Conservation (phyloP, 768 basidiomycete species). For the Floccularia luteovirens region DNA sequence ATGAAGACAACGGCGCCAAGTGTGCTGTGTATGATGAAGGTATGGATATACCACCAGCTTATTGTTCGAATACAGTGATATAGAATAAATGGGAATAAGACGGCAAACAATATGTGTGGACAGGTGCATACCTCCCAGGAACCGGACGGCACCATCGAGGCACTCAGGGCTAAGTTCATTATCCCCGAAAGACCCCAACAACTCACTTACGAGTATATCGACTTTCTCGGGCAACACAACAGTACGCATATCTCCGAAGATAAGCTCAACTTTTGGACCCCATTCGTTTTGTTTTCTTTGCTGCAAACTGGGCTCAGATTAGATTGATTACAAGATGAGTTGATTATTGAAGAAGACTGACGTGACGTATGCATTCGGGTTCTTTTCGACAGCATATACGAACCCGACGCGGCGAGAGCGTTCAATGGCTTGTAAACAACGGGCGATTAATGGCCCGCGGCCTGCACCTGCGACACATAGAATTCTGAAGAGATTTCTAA, state of each 20-base stretch:
- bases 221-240: slow-evolving; percentile 79
- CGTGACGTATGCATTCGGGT: slow-evolving; percentile 94
- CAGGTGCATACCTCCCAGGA: slow-evolving; percentile 87
- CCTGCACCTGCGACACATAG: slow-evolving; percentile 95
- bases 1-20: slow-evolving; percentile 89
- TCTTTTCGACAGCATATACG: slow-evolving; percentile 93
- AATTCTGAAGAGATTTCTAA: slow-evolving; percentile 37
- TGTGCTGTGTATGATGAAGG: slow-evolving; percentile 95
- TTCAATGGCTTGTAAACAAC: slow-evolving; percentile 71
- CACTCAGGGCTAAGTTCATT: slow-evolving; percentile 99
- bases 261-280: slow-evolving; percentile 67
- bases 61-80: neutral
- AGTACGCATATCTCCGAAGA: slow-evolving; percentile 94
- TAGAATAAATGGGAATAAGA: neutral
- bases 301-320: slow-evolving; percentile 56
- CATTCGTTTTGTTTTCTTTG: slow-evolving; percentile 77
- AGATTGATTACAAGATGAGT: slow-evolving; percentile 6
- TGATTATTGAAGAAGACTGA: slow-evolving; percentile 31
- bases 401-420: slow-evolving; percentile 53
- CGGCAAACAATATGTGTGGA: too few relatives aligned
- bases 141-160: slow-evolving; percentile 90
- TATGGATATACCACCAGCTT: slow-evolving; percentile 92
- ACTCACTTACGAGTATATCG: slow-evolving; percentile 92
- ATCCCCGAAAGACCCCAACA: slow-evolving; percentile 96
- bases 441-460: slow-evolving; percentile 85